Percentiles rank a stretch among this genome's conserved stretches.
phyloP scores from a whole-genome alignment of 2,329 filamentous ascomycete genomes.

The Cryphonectria parasitica region DNA sequence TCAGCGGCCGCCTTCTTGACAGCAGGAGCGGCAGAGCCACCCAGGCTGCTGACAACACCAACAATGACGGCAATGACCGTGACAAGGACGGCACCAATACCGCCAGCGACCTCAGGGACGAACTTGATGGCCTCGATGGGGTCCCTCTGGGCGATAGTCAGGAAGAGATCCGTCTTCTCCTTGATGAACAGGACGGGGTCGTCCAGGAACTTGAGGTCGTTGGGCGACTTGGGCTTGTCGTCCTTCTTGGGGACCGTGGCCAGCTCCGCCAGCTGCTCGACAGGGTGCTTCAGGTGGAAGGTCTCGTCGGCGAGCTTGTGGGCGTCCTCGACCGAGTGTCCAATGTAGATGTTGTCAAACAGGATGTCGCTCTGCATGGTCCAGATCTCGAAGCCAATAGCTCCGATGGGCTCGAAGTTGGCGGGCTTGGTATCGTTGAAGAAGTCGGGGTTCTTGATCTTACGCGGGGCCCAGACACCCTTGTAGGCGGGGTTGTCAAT shows the following conservation, averaged over 20 bases:
- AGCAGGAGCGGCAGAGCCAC: constrained; percentile 69
- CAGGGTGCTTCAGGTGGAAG: constrained; percentile 83
- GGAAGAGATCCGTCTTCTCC: constrained; percentile 92
- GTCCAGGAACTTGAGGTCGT: constrained; percentile 84
- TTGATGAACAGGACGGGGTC: constrained; percentile 86
- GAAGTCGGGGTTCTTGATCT: constrained; percentile 96
- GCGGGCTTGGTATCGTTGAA: constrained; percentile 96
- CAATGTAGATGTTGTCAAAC: constrained; percentile 99
- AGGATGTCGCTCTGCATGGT: constrained; percentile 99
- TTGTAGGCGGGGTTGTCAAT: constrained; percentile 99
- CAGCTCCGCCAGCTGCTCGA: constrained; percentile 81
- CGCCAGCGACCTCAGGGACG: constrained; percentile 88
- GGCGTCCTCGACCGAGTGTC: constrained; percentile 92
- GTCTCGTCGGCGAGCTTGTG: constrained; percentile 87
- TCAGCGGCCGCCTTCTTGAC: constrained; percentile 72
- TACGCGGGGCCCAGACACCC: constrained; percentile 89
- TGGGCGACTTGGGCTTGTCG: constrained; percentile 67
- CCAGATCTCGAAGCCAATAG: constrained; percentile 99
- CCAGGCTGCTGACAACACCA: constrained; percentile 60
- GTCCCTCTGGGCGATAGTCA: constrained; percentile 79
- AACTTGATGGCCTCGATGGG: constrained; percentile 84
- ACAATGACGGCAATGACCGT: constrained; percentile 73
- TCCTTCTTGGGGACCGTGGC: constrained; percentile 77
- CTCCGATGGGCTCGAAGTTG: constrained; percentile 98
- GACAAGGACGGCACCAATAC: constrained; percentile 70